Percentiles rank a stretch among this genome's conserved stretches.
phyloP scores from a whole-genome alignment of 345 rosid genomes.

The Gossypium raimondii region DNA sequence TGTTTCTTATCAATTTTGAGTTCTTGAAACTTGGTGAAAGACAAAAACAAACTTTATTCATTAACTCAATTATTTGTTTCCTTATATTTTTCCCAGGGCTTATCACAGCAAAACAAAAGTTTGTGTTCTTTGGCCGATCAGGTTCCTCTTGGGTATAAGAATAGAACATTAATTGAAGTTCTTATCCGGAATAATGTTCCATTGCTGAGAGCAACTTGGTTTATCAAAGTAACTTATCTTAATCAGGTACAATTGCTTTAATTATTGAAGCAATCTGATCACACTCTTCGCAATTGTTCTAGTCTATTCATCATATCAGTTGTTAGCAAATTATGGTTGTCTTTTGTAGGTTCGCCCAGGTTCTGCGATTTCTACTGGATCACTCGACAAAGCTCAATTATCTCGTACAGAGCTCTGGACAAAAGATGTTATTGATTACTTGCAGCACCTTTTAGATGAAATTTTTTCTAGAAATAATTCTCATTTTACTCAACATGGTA shows the following conservation, averaged over 20 bases:
- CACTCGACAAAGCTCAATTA: constrained; percentile 53
- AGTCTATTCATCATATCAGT: constrained; percentile 11
- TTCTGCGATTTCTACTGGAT: constrained; percentile 56
- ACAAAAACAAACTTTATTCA: not conserved
- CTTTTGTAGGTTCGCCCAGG: constrained; percentile 69
- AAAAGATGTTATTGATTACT: constrained; percentile 85
- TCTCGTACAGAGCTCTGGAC: constrained; percentile 91
- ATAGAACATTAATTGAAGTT: constrained; percentile 73
- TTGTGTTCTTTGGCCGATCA: constrained; percentile 83
- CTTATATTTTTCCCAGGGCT: constrained; percentile 38
- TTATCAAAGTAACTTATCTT: constrained; percentile 87
- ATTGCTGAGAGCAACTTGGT: constrained; percentile 94
- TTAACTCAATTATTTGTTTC: not conserved
- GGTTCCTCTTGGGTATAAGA: constrained; percentile 76
- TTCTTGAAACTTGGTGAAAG: not conserved
- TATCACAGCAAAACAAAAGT: constrained; percentile 85
- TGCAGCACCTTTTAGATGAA: constrained; percentile 82
- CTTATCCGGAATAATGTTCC: constrained; percentile 93
- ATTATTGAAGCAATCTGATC: not conserved
- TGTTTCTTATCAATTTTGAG: constrained; percentile 25
- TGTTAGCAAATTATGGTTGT: constrained; percentile 24
- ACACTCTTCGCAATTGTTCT: not conserved
- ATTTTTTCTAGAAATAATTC: constrained; percentile 54
- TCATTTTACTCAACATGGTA: constrained; percentile 51
- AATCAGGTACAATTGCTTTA: constrained; percentile 60